A percentile compares a stretch with the other conserved stretches of the same genome.
phyloP scores from a whole-genome alignment of 208 protist genomes.

The Kentomonas sorsogonicus region DNA sequence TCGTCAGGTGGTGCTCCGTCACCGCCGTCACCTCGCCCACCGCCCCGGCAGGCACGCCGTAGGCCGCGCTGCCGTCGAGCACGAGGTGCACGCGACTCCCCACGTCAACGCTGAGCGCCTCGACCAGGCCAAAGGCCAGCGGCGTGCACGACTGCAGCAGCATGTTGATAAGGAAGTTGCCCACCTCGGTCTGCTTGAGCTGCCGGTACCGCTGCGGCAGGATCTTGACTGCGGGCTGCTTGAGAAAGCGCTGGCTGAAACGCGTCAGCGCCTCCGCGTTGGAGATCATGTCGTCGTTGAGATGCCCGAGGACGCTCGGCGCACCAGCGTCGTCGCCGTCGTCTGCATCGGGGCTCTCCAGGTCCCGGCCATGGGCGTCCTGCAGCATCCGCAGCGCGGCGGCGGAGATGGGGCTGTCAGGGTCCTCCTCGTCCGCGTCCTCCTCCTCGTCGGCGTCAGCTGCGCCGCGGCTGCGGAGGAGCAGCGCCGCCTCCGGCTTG shows the following conservation, averaged over 20 bases:
- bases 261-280: constrained; percentile 61
- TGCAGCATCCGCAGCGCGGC: not conserved
- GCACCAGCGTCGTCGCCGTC: not conserved
- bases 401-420: not conserved
- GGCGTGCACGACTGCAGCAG: constrained; percentile 48
- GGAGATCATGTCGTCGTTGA: constrained; percentile 52
- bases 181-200: constrained; percentile 72
- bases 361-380: not conserved
- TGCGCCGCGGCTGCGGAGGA: constrained; percentile 19
- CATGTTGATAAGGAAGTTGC: constrained; percentile 77
- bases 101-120: constrained; percentile 65
- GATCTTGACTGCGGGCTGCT: constrained; percentile 59
- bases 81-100: constrained; percentile 72
- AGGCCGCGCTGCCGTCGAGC: constrained; percentile 38
- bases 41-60: constrained; percentile 60
- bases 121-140: constrained; percentile 52
- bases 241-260: constrained; percentile 63
- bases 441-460: not conserved
- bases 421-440: constrained; percentile 7
- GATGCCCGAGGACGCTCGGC: constrained; percentile 10
- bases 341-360: not conserved
- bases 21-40: constrained; percentile 81
- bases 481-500: constrained; percentile 27
- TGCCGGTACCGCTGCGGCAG: constrained; percentile 43
- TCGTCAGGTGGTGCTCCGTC: constrained; percentile 63